Conservation (phyloP, 164 flowering plant genomes). For the Cinnamomum chago region DNA sequence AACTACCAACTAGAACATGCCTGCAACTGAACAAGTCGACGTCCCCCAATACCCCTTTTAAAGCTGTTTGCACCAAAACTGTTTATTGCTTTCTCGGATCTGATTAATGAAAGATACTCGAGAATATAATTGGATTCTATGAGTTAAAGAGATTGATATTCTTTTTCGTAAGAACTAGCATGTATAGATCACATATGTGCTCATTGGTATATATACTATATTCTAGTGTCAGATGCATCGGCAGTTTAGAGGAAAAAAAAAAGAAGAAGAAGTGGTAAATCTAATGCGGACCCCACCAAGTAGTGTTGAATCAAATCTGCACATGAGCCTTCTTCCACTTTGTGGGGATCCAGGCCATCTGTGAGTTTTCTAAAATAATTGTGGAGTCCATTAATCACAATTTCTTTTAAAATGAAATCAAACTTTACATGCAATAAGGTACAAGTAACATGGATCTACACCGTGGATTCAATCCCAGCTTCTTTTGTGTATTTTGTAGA, state of each 20-base stretch:
- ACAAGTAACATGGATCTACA: too few species aligned
- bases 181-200: not conserved
- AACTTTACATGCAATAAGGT: too few species aligned
- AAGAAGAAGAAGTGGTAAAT: too few species aligned
- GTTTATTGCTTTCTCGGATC: conserved; percentile 71
- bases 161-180: not conserved
- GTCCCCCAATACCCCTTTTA: conserved; percentile 20
- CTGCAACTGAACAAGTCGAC: not conserved
- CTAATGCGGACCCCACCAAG: too few species aligned
- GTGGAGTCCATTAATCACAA: too few species aligned
- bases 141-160: not conserved
- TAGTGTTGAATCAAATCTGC: too few species aligned
- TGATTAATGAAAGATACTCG: conserved; percentile 31
- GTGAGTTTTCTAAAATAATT: too few species aligned
- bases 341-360: too few species aligned
- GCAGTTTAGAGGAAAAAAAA: not conserved
- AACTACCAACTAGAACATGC: not conserved
- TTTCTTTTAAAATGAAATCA: too few species aligned
- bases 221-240: not conserved
- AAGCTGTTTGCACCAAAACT: conserved; percentile 15
- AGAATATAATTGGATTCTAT: not conserved
- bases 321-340: too few species aligned
- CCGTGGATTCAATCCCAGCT: too few species aligned
- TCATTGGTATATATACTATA: not conserved
- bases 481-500: too few species aligned